phyloP scores from a whole-genome alignment of 306 rosid genomes.

The Medicago ruthenica region DNA sequence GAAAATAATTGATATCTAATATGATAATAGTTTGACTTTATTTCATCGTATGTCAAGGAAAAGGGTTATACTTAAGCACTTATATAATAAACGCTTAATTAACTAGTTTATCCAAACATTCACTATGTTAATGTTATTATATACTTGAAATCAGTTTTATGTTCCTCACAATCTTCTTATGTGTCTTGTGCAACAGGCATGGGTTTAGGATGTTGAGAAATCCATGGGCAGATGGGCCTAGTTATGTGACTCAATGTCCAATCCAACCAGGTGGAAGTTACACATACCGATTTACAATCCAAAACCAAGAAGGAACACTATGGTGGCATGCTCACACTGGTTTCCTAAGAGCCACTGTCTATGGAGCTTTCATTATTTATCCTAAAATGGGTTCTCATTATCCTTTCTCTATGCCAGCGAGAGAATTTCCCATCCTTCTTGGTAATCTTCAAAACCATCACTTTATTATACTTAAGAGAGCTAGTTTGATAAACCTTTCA shows the following conservation, averaged over 20 bases:
- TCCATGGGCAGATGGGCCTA: constrained; percentile 99
- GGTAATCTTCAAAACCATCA: constrained; percentile 49
- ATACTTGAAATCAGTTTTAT: too few relatives aligned
- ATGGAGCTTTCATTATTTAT: constrained; percentile 81
- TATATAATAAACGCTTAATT: not conserved
- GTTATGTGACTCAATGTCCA: constrained; percentile 87
- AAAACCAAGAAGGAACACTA: constrained; percentile 83
- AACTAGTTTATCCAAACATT: not conserved
- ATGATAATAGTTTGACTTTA: not conserved
- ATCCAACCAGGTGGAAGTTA: constrained; percentile 87
- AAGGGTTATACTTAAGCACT: not conserved
- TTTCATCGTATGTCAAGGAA: not conserved
- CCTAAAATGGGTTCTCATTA: constrained; percentile 75
- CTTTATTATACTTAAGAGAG: constrained; percentile 1
- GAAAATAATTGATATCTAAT: too few relatives aligned
- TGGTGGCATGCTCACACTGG: constrained; percentile 99
- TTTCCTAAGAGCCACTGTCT: constrained; percentile 91
- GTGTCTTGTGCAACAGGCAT: constrained; percentile 64
- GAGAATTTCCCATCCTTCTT: constrained; percentile 71
- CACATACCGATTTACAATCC: constrained; percentile 85
- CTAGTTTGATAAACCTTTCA: not conserved
- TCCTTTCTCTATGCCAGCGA: constrained; percentile 79
- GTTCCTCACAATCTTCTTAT: constrained; percentile 22
- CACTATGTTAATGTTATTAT: not conserved
- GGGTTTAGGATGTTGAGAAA: constrained; percentile 80